These are phyloP conservation scores for Fusarium aywerte DNA, from an alignment of 2,329 filamentous ascomycete species.

Conservation along the genomic window DNA sequence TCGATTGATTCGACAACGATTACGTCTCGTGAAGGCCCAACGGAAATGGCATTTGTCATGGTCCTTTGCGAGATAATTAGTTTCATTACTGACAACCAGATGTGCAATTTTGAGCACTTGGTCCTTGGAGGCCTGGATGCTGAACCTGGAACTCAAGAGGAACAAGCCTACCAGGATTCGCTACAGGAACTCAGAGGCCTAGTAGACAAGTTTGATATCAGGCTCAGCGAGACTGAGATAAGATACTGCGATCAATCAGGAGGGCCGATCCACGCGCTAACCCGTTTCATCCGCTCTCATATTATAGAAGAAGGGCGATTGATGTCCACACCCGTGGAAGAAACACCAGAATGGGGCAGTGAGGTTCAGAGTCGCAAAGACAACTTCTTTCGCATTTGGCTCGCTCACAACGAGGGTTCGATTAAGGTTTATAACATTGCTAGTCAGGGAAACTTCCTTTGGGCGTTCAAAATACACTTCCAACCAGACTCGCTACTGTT, in stretches of 20 bases:
- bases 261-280: not conserved
- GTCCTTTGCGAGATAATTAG: not conserved
- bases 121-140: not conserved
- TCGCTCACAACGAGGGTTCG: not conserved
- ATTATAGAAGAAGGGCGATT: not conserved
- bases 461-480: not conserved
- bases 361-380: constrained; percentile 1
- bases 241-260: constrained; percentile 5
- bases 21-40: not conserved
- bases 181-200: not conserved
- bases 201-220: not conserved
- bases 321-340: not conserved
- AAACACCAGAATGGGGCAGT: constrained; percentile 15
- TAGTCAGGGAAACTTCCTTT: not conserved
- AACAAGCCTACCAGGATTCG: not conserved
- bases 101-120: constrained; percentile 4
- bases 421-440: not conserved
- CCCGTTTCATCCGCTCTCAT: not conserved
- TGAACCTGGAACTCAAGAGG: constrained; percentile 7
- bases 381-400: constrained; percentile 17
- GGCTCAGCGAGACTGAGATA: not conserved
- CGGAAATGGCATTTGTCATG: constrained; percentile 13
- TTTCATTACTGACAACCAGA: not conserved
- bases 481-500: constrained; percentile 10
- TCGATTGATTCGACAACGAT: not conserved